Evolutionary conservation across 2,329 filamentous ascomycete genomes (phyloP).

Genomic region (Arthrobotrys megalospora): DNA sequence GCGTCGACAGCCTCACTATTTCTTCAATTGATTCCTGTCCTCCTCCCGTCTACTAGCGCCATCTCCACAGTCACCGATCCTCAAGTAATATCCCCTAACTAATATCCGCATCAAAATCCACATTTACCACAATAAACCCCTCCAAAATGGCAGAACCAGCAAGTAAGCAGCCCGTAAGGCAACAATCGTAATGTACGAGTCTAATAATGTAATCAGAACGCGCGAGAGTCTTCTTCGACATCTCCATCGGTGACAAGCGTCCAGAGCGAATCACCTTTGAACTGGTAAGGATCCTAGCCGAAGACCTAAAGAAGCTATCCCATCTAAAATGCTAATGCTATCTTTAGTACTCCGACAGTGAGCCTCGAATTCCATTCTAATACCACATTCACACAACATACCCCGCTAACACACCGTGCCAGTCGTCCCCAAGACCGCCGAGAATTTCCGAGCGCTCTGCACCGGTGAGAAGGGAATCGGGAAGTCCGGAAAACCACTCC

Average conservation of each 20-base stretch:
- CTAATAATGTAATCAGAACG: conserved; percentile 60
- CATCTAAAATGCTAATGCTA: conserved; percentile 14
- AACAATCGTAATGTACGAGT: not conserved
- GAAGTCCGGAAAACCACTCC: conserved; percentile 84
- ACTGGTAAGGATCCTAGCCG: conserved; percentile 72
- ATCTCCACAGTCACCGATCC: not conserved
- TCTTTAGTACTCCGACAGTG: conserved; percentile 71
- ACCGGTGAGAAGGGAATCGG: conserved; percentile 93
- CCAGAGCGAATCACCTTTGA: conserved; percentile 88
- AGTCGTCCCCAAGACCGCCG: conserved; percentile 94
- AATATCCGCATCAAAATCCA: not conserved
- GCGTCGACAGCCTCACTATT: conserved; percentile 19
- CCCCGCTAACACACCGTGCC: conserved; percentile 71
- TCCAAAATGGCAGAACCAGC: conserved; percentile 44
- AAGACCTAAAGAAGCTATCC: conserved; percentile 40
- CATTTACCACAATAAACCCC: not conserved
- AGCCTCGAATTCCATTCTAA: conserved; percentile 55
- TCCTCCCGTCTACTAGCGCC: not conserved
- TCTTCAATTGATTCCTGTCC: conserved; percentile 22
- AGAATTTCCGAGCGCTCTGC: conserved; percentile 96
- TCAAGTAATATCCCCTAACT: not conserved
- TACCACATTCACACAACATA: not conserved
- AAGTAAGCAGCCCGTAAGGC: conserved; percentile 29
- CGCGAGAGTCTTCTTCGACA: conserved; percentile 89
- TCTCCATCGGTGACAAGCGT: conserved; percentile 81